Percentiles rank a stretch among this genome's conserved stretches.
These are phyloP conservation scores for Cladosporium velox DNA, from an alignment of 2,329 filamentous ascomycete genomes.

Conservation along the genomic window DNA sequence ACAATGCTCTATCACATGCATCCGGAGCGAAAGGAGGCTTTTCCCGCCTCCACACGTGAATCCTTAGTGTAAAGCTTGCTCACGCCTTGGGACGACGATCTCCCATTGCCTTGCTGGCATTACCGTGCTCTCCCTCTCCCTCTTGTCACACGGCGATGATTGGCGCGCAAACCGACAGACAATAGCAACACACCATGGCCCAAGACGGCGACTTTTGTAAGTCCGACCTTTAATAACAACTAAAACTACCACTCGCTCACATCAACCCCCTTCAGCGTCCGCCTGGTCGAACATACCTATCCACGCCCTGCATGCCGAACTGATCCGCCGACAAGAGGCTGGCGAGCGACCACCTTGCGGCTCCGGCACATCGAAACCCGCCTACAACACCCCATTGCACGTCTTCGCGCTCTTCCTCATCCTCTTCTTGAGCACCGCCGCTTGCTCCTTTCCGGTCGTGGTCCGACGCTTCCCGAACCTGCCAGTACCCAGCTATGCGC, in stretches of 20 bases:
- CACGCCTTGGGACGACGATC: neutral
- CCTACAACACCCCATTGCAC: conserved; percentile 59
- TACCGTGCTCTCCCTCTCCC: neutral
- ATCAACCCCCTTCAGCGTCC: conserved; percentile 22
- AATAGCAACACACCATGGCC: conserved; percentile 11
- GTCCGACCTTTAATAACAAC: neutral
- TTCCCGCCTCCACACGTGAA: conserved; percentile 6
- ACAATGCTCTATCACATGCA: neutral
- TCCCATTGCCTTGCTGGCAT: neutral
- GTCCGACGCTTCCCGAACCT: conserved; percentile 61
- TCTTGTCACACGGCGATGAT: conserved; percentile 2
- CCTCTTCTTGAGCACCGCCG: conserved; percentile 56
- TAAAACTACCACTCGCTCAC: conserved; percentile 20
- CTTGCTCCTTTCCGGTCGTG: conserved; percentile 63
- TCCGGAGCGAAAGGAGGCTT: neutral
- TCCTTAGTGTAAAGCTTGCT: neutral
- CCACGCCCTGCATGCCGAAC: conserved; percentile 51
- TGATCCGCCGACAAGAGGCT: conserved; percentile 43
- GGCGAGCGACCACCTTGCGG: conserved; percentile 54
- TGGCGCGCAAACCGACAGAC: neutral
- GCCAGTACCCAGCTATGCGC: conserved; percentile 59
- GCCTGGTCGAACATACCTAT: conserved; percentile 45
- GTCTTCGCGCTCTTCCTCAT: conserved; percentile 61
- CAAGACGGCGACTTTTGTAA: conserved; percentile 8
- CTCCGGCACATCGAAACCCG: conserved; percentile 47